Conservation (phyloP, 2,329 filamentous ascomycete species). For the Xylariaceae sp. region DNA sequence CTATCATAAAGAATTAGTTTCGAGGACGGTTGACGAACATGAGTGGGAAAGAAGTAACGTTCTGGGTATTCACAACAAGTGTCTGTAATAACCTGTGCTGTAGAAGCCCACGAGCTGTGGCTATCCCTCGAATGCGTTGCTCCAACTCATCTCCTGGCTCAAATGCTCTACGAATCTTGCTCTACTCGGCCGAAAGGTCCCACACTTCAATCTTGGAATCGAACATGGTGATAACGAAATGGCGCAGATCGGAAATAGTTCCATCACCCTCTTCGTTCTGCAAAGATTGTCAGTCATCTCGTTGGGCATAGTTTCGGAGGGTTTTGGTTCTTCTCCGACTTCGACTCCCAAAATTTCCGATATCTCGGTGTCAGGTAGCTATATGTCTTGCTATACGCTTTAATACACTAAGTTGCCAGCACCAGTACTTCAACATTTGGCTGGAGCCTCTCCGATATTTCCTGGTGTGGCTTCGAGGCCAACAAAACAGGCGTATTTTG, state of each 20-base stretch:
- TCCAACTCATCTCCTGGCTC: not conserved
- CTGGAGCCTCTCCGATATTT: not conserved
- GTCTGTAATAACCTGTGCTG: not conserved
- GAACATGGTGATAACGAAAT: not conserved
- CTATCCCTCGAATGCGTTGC: not conserved
- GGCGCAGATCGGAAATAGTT: not conserved
- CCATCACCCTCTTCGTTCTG: not conserved
- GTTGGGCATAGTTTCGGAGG: not conserved
- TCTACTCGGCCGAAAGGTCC: not conserved
- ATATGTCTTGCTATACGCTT: not conserved
- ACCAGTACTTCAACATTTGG: not conserved
- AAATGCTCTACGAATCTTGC: not conserved
- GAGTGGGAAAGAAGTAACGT: too few relatives aligned
- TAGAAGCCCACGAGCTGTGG: not conserved
- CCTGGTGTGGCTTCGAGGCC: not conserved
- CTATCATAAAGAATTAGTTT: not conserved
- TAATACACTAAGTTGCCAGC: not conserved
- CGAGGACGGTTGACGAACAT: not conserved
- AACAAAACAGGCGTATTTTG: not conserved
- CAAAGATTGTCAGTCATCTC: not conserved
- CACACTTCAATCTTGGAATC: not conserved
- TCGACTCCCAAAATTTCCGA: not conserved
- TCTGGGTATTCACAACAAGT: not conserved
- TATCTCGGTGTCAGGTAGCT: not conserved
- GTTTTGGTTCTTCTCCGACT: not conserved